These are phyloP conservation scores for Marasmius tenuissimus DNA, from an alignment of 1,284 basidiomycete genomes.

Conservation along the genomic window DNA sequence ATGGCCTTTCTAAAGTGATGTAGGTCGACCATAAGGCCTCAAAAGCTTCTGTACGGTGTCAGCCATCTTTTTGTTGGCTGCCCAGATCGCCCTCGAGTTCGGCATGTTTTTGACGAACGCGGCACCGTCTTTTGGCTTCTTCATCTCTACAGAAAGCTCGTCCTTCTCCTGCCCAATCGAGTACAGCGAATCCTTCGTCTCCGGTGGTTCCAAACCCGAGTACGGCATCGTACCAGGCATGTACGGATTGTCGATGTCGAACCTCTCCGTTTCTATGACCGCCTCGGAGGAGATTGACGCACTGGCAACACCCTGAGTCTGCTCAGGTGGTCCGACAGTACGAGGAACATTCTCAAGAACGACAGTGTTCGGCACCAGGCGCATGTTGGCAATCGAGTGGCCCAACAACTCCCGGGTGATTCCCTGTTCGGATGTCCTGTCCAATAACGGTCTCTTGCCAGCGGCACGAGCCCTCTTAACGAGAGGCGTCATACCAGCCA, in stretches of 20 bases:
- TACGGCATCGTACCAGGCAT: constrained; percentile 12
- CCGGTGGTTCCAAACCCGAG: constrained; percentile 1
- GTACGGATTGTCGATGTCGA: constrained; percentile 10
- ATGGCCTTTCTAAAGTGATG: too few relatives aligned
- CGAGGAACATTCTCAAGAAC: constrained; percentile 27
- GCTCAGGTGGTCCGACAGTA: constrained; percentile 32
- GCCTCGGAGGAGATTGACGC: constrained; percentile 29
- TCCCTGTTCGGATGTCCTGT: constrained; percentile 23
- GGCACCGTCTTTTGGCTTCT: constrained; percentile 17
- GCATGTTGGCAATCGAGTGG: constrained; percentile 18
- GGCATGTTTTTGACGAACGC: constrained; percentile 3
- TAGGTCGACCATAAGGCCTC: too few relatives aligned
- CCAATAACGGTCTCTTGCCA: constrained; percentile 22
- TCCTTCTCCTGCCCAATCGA: not conserved
- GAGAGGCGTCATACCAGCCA: constrained; percentile 35
- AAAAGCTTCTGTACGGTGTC: too few relatives aligned
- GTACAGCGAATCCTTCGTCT: not conserved
- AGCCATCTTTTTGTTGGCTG: too few relatives aligned
- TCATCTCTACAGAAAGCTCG: not conserved
- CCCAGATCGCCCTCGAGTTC: too few relatives aligned
- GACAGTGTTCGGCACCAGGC: constrained; percentile 22
- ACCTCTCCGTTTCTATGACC: constrained; percentile 5
- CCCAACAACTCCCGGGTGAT: constrained; percentile 15
- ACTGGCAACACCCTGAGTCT: constrained; percentile 34
- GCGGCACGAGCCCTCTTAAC: constrained; percentile 15